These are phyloP conservation scores for Lepiota subincarnata DNA, from an alignment of 768 basidiomycete genomes.

Conservation along the genomic window DNA sequence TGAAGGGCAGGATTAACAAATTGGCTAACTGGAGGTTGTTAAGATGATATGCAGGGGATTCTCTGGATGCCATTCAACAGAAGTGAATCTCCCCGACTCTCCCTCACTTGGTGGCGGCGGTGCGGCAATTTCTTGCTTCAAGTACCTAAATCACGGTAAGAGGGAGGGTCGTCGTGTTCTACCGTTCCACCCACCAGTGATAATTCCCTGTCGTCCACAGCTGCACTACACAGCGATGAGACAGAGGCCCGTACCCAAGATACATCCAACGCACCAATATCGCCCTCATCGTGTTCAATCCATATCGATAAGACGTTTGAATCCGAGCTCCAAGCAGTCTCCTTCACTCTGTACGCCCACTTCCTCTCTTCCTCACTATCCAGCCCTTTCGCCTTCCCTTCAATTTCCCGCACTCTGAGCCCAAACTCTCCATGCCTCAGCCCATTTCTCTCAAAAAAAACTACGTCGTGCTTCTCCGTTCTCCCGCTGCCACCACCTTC, in stretches of 20 bases:
- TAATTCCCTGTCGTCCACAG: conserved; percentile 95
- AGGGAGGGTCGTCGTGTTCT: neutral
- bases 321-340: conserved; percentile 84
- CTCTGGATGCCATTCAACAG: conserved; percentile 87
- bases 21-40: conserved; percentile 57
- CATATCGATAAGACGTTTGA: conserved; percentile 83
- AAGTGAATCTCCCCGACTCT: conserved; percentile 56
- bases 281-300: conserved; percentile 64
- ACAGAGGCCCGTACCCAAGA: neutral
- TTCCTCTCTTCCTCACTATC: conserved; percentile 28
- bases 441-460: conserved; percentile 96
- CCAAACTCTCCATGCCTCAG: conserved; percentile 87
- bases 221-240: conserved; percentile 56
- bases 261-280: conserved; percentile 54
- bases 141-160: conserved; percentile 54
- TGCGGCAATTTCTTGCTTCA: conserved; percentile 82
- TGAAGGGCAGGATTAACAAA: neutral
- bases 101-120: conserved; percentile 25
- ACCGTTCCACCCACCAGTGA: conserved; percentile 59
- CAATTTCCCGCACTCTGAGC: conserved; percentile 37
- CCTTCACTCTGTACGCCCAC: conserved; percentile 72
- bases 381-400: conserved; percentile 29
- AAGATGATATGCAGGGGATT: conserved; percentile 58
- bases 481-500: conserved; percentile 65
- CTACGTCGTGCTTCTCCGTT: conserved; percentile 73